Base-by-base conservation (phyloP, 2,329 filamentous ascomycete genomes). In the Polychaeton citri region DNA sequence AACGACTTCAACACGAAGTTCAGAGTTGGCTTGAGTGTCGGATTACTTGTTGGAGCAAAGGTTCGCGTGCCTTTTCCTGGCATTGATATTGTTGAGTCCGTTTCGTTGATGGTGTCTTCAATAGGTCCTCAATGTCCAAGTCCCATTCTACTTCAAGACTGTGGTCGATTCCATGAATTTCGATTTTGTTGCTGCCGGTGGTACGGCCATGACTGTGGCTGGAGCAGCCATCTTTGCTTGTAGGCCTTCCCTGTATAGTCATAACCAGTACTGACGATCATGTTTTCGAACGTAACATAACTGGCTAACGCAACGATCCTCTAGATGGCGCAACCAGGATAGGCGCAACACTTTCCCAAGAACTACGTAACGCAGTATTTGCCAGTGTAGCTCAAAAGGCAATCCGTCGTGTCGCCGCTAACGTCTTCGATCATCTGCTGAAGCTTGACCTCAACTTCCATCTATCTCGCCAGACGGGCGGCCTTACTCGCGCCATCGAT, bases 121-220 rank as follows among this genome's bases (percentile, higher is more conserved):
- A 21, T 32, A 58, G 71, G 59, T 93, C 33, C 68, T 98, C 52
- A 98, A 96, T 59, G 90, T 98, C 12, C 86, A 98, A 64, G 85
- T 98, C 32, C 90, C 90, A 0, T 98, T 98, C 57, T 98, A 95
- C 68, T 98, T 98, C 68, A 96, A 96, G 68, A 87, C 67, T 59
- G 96, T 98, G 45, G 84, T 98, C 30, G 92, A 98, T 59, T 78
- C 84, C 15, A 94, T 98, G 85, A 98, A 98, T 58, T 74, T 98
- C 47, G 90, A 98, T 59, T 79, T 94, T 55, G 72, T 75, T n/a
- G 71, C 80, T 12, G 64, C 83, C 5, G 88, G 86, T n/a, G 87
- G 86, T 6, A 94, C 86, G 0, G 87, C 85, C 19, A 82, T 79
- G 35, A 86, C 85, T 0, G 79, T 94, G 6, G 90, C 86, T 8